phyloP scores from a whole-genome alignment of 208 protist species.

The Phytomonas sp. region DNA sequence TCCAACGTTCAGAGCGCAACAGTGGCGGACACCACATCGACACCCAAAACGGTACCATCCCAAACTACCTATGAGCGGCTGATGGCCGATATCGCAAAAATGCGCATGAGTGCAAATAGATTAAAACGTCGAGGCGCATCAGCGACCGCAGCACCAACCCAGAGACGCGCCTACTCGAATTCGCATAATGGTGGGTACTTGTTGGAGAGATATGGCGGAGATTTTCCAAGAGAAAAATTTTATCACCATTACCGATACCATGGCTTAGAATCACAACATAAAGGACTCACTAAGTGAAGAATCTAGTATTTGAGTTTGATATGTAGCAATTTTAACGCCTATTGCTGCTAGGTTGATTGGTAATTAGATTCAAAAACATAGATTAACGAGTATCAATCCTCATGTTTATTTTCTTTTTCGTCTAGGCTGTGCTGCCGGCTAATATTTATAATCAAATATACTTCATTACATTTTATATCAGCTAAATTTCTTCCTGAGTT shows the following conservation, averaged over 20 bases:
- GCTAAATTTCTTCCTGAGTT: not conserved
- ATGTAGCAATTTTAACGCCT: not conserved
- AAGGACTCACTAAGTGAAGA: slow-evolving; percentile 17
- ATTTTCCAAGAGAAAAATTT: slow-evolving; percentile 38
- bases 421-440: not conserved
- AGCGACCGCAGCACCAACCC: not conserved
- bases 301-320: not conserved
- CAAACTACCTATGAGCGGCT: slow-evolving; percentile 16
- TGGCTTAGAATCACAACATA: slow-evolving; percentile 18
- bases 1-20: not conserved
- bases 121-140: slow-evolving; percentile 7
- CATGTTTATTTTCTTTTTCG: not conserved
- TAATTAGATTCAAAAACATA: not conserved
- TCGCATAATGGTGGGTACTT: slow-evolving; percentile 43
- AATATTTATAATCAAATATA: not conserved
- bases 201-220: slow-evolving; percentile 61
- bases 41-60: not conserved
- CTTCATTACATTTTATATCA: not conserved
- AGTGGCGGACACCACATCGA: not conserved
- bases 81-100: slow-evolving; percentile 26
- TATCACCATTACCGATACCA: slow-evolving; percentile 67
- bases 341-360: not conserved
- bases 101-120: slow-evolving; percentile 5
- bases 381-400: not conserved
- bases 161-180: not conserved